Evolutionary conservation across 257 asterid genomes (phyloP), one percentile per base, ranked within the genome.

Genomic region (Haberlea rhodopensis): DNA sequence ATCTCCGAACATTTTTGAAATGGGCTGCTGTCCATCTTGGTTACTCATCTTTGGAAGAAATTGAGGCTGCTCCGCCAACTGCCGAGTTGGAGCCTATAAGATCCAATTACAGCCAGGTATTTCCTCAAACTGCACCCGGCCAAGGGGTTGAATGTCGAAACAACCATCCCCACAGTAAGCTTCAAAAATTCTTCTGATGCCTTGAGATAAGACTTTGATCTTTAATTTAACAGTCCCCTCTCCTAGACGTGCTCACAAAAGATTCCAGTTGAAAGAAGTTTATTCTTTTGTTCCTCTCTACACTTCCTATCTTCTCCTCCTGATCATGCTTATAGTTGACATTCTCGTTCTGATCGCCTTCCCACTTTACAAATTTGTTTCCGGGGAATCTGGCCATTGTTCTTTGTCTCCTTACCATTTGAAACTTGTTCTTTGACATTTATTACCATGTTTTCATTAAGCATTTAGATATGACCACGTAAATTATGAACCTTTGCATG

Each of bases 51-150:
- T 78, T 92, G 76, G 89, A 89, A 49, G 99, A 84, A 71, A 60
- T 92, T 67, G 96, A 89, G 84, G 88, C 96, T 72, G 97, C 95
- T 75, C 95, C 96, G 0, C 98, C 96, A 18, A 92, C 95, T 66
- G 97, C 98, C 74, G 98, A 87, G 67, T 72, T 89, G 82, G 95
- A 92, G 80, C 96, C 96, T 31, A 84, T 85, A 73, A 81, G 90
- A 22, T 71, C 95, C 19, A 40, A 89, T 71, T 87, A 92, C 78
- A 85, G 87, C 77, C 98, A 89, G 97, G 98, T 91, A 59, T 57
- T 26, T 64, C 40, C 34, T 62, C 16, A 32, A 32, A 21, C 20
- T n/a, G 34, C 48, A 40, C 48, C 18, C 48, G 18, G 3, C 48
- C 6, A 11, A 13, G 48, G n/a, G 48, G n/a, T 11, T 40, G 48